phyloP scores from a whole-genome alignment of 129 eudicot genomes.

The Pittosporum tobira region DNA sequence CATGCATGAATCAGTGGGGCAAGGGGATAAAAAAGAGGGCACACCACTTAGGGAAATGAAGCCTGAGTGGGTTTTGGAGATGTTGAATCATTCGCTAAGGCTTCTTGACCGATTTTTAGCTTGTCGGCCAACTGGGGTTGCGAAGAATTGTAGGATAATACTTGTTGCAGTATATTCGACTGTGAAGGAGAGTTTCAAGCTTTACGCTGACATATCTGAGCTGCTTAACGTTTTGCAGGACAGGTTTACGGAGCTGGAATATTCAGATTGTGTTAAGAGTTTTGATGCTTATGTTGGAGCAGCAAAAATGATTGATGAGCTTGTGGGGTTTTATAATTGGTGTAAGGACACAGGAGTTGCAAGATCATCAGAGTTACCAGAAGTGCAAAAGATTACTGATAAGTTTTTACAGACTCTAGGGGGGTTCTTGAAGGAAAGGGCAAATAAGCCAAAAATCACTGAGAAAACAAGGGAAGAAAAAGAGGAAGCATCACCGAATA shows the following conservation, averaged over 20 bases:
- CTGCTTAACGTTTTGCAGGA: conserved; percentile 40
- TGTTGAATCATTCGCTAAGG: conserved; percentile 40
- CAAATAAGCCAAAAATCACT: conserved; percentile 31
- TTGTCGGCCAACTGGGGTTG: conserved; percentile 55
- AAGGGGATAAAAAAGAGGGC: conserved; percentile 20
- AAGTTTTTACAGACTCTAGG: conserved; percentile 49
- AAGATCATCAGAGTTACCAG: conserved; percentile 47
- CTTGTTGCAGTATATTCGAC: conserved; percentile 37
- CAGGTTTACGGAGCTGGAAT: conserved; percentile 39
- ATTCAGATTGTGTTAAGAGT: conserved; percentile 40
- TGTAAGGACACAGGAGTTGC: conserved; percentile 48
- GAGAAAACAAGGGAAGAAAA: conserved; percentile 28
- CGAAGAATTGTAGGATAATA: conserved; percentile 47
- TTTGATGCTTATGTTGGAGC: conserved; percentile 52
- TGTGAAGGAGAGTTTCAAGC: conserved; percentile 60
- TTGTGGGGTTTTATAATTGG: conserved; percentile 41
- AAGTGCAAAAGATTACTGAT: conserved; percentile 38
- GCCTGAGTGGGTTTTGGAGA: conserved; percentile 43
- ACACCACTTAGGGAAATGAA: conserved; percentile 43
- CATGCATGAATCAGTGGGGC: conserved; percentile 26
- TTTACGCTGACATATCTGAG: conserved; percentile 50
- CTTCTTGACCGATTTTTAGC: conserved; percentile 60
- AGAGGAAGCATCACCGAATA: conserved; percentile 32
- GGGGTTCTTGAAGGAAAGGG: conserved; percentile 43
- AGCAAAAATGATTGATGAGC: conserved; percentile 56